Conservation (phyloP, 805 yeast genomes). For the Teunomyces barrocoloradensis region DNA sequence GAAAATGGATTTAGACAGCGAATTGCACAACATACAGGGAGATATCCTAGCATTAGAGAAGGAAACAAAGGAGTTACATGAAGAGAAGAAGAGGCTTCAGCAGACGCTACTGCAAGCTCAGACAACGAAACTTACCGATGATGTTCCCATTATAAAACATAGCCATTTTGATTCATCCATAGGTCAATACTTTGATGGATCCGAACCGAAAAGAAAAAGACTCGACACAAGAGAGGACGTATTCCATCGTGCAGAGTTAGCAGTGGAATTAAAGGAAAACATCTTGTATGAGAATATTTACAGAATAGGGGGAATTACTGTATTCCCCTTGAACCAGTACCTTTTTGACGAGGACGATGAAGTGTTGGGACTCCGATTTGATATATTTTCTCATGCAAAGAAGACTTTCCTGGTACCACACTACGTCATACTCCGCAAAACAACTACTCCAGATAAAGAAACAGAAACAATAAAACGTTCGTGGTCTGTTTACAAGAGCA, state of each 20-base stretch:
- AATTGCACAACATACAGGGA: constrained; percentile 15
- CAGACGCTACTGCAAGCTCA: constrained; percentile 1
- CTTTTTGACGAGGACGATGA: constrained; percentile 26
- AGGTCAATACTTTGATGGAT: constrained; percentile 17
- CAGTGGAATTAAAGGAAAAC: constrained; percentile 22
- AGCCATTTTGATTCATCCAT: constrained; percentile 30
- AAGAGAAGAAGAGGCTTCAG: constrained; percentile 1
- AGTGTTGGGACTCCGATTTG: constrained; percentile 51
- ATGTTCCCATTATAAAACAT: constrained; percentile 21
- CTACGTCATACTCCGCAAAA: constrained; percentile 42
- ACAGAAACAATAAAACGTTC: constrained; percentile 2
- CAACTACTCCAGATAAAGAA: constrained; percentile 5
- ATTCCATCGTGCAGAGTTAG: constrained; percentile 1
- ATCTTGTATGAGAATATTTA: constrained; percentile 46
- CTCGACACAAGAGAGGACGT: background rate
- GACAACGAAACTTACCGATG: constrained; percentile 1
- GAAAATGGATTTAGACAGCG: constrained; percentile 5
- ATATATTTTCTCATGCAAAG: constrained; percentile 29
- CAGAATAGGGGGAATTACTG: constrained; percentile 50
- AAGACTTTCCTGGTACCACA: constrained; percentile 39
- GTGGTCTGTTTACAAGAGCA: constrained; percentile 37
- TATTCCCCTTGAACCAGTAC: constrained; percentile 46
- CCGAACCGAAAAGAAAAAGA: background rate
- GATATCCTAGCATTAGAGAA: constrained; percentile 18
- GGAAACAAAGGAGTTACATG: constrained; percentile 16